Evolutionary conservation across 805 yeast genomes (phyloP).

Genomic region (Cyberlindnera misumaiensis): DNA sequence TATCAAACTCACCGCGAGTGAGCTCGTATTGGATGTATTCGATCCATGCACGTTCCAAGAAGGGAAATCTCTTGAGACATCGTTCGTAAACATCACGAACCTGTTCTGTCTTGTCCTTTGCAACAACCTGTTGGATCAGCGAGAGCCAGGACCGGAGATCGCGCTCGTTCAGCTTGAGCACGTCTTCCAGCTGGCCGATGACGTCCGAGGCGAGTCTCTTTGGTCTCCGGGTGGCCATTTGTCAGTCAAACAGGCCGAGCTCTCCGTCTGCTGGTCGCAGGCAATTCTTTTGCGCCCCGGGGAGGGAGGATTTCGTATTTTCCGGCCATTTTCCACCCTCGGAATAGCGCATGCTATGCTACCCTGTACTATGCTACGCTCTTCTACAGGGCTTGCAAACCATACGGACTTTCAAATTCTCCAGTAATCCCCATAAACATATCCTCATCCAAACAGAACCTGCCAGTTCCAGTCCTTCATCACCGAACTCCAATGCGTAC

Average conservation of each 20-base stretch:
- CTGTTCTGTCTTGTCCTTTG: slow-evolving; percentile 52
- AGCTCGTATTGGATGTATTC: slow-evolving; percentile 60
- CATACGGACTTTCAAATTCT: background rate
- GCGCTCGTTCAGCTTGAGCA: slow-evolving; percentile 42
- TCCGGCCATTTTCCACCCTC: no score
- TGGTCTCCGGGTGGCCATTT: slow-evolving; percentile 5
- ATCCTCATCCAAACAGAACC: slow-evolving; percentile 39
- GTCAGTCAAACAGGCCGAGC: no score
- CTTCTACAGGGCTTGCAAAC: no score
- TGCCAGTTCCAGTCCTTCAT: slow-evolving; percentile 80
- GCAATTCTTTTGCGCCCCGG: no score
- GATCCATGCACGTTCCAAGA: slow-evolving; percentile 69
- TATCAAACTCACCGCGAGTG: slow-evolving; percentile 55
- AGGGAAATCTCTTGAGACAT: slow-evolving; percentile 59
- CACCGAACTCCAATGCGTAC: slow-evolving; percentile 60
- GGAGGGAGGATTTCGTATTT: no score
- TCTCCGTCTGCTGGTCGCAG: no score
- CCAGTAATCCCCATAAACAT: background rate
- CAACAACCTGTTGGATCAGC: slow-evolving; percentile 40
- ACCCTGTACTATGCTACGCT: no score
- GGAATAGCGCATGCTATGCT: no score
- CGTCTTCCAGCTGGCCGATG: slow-evolving; percentile 54
- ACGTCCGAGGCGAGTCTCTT: slow-evolving; percentile 34
- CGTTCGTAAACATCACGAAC: slow-evolving; percentile 52
- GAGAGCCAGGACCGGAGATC: slow-evolving; percentile 52